Base-by-base conservation (phyloP, 1,284 basidiomycete genomes). In the Thecaphora thlaspeos region DNA sequence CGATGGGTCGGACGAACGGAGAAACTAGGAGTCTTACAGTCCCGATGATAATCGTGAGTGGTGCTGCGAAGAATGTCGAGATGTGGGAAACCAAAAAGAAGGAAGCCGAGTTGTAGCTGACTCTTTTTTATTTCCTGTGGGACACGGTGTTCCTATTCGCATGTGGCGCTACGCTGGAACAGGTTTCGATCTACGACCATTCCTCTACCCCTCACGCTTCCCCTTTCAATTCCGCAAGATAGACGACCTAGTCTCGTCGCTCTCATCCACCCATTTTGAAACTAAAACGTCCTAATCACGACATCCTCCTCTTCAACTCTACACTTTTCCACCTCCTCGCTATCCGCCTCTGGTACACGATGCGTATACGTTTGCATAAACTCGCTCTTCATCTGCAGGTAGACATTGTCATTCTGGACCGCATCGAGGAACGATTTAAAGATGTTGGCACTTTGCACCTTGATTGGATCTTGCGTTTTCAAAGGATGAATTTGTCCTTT, bases 221-320 rank as follows among this genome's bases (percentile, higher is more conserved):
- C 88, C 90, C 0, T 96, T 90, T 86, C 95, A 98, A 77, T 99
- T 96, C 80, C 86, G 83, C 76, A 91, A 90, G 81, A 97, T 98
- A 55, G 93, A 97, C 71, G 85, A 87, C 53, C 81, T 90, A 3
- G 90, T 64, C 0, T 21, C 38, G 1, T 28, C 52, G 42, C 51
- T 71, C 19, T 15, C 5, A 15, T 21, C 5, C 37, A n/a, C 37
- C 5, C 37, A n/a, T n/a, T n/a, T n/a, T n/a, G n/a, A n/a, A n/a
- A n/a, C n/a, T n/a, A n/a, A n/a, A n/a, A n/a, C n/a, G n/a, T n/a
- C n/a, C n/a, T n/a, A n/a, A n/a, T n/a, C n/a, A n/a, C n/a, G n/a
- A n/a, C n/a, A n/a, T n/a, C n/a, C n/a, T n/a, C n/a, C n/a, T n/a
- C n/a, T n/a, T n/a, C n/a, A n/a, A n/a, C n/a, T n/a, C n/a, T n/a